phyloP scores from a whole-genome alignment of 108 stramenopile species.

The Skeletonema potamos region DNA sequence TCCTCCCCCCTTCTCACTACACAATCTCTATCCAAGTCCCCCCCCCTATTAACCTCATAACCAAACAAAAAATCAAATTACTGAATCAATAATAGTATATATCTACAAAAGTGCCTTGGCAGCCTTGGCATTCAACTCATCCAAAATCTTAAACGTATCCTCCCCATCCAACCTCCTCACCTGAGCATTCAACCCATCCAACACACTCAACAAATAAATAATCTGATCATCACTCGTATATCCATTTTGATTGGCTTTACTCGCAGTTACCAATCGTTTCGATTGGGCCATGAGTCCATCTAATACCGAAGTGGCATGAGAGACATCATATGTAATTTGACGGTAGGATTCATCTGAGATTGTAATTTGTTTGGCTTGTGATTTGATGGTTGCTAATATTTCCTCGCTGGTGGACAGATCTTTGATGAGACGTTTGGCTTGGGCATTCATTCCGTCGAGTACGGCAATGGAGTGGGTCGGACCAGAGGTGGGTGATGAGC shows the following conservation, averaged over 20 bases:
- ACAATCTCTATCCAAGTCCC: no score
- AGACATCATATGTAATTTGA: neutral
- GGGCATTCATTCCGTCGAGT: constrained; percentile 39
- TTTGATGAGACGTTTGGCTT: constrained; percentile 15
- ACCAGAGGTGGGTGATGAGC: constrained; percentile 11
- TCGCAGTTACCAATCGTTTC: constrained; percentile 26
- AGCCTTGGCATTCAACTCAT: constrained; percentile 37
- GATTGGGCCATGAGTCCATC: constrained; percentile 36
- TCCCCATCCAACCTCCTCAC: constrained; percentile 29
- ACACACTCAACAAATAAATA: constrained; percentile 32
- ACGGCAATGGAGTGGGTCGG: constrained; percentile 25
- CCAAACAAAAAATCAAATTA: no score
- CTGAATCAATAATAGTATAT: neutral
- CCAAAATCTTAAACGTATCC: constrained; percentile 35
- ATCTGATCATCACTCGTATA: constrained; percentile 33
- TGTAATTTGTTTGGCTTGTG: constrained; percentile 20
- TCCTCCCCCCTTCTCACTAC: no score
- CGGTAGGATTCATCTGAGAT: constrained; percentile 12
- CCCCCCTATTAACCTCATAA: no score
- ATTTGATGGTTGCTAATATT: constrained; percentile 16
- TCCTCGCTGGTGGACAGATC: constrained; percentile 16
- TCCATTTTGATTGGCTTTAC: neutral
- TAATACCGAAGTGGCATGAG: constrained; percentile 31
- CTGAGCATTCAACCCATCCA: constrained; percentile 47
- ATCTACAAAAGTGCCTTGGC: constrained; percentile 12